Base-by-base conservation (phyloP, 2,329 filamentous ascomycete species). In the Colletotrichum cuscutae region DNA sequence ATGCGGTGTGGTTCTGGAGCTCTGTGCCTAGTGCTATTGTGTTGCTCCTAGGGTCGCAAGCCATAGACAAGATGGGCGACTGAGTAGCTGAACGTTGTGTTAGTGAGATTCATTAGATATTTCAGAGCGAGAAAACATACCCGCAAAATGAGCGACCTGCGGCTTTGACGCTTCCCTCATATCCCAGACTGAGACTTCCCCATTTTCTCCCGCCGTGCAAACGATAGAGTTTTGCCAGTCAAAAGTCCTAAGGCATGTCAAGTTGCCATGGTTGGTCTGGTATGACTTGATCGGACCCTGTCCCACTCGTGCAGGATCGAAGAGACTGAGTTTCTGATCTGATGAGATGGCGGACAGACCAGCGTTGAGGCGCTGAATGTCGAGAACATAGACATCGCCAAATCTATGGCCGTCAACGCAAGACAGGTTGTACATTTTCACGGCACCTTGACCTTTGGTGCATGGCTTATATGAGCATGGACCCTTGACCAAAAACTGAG, bases 1-100 rank as follows among this genome's bases (percentile, higher is more conserved):
- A 89, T 19, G 90, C 89, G 70, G 89, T 86, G 80, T 90, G 87
- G 76, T 92, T 89, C 53, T 89, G 88, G 49, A 94, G 85, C 78
- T 96, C 94, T 1, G 93, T 95, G 37, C 94, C 94, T 8, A 91
- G 90, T 26, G 91, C 93, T 22, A 96, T 83, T 4, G 90, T 86
- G 76, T 91, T 89, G 15, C 87, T 87, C 12, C 82, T 78, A 11
- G 85, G 81, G 60, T 87, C 89, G 75, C 91, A 90, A 1, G 92
- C 91, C 60, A 96, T 83, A 15, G 93, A 92, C 13, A 92, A 84
- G 19, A 96, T 86, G 12, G 91, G 81, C 12, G 82, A 83, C 52
- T 82, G 76, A 65, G 82, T 84, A n/a, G 85, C 86, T 87, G 75
- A 59, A 26, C 32, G 65, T 52, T 71, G 46, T 56, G 61, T 70